Evolutionary conservation across 78 protist species (phyloP).

Genomic region (Planoprotostelium fungivorum): DNA sequence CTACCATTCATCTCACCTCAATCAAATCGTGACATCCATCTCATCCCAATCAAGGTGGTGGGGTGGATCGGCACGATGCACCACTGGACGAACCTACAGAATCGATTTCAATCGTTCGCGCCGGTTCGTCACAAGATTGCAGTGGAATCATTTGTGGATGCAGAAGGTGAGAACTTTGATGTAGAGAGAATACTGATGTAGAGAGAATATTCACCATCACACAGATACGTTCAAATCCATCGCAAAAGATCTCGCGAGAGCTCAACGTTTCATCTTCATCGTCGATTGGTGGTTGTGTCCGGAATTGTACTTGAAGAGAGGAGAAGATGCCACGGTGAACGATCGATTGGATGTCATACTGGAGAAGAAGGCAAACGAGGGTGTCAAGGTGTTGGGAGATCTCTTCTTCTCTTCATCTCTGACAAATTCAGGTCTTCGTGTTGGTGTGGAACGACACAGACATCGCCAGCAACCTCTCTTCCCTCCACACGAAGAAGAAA

Average conservation of each 20-base stretch:
- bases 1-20: too few relatives aligned
- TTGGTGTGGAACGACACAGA: constrained; percentile 60
- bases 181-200: too few relatives aligned
- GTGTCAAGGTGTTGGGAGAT: constrained; percentile 17
- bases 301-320: constrained; percentile 8
- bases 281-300: constrained; percentile 61
- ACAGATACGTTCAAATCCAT: constrained; percentile 6
- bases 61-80: not conserved
- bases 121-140: not conserved
- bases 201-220: too few relatives aligned
- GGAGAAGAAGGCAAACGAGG: constrained; percentile 47
- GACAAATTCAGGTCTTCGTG: constrained; percentile 19
- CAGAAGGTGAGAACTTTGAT: constrained; percentile 6
- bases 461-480: constrained; percentile 38
- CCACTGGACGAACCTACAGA: not conserved
- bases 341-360: constrained; percentile 36
- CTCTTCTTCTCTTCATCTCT: not conserved
- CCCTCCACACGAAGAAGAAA: constrained; percentile 21
- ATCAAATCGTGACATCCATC: not conserved
- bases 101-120: constrained; percentile 9
- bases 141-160: constrained; percentile 17
- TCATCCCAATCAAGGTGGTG: not conserved
- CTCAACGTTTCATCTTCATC: constrained; percentile 29
- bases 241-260: constrained; percentile 19
- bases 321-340: constrained; percentile 22